These are phyloP conservation scores for Filosporella fistucella DNA, from an alignment of 495 filamentous ascomycete species.

Conservation along the genomic window DNA sequence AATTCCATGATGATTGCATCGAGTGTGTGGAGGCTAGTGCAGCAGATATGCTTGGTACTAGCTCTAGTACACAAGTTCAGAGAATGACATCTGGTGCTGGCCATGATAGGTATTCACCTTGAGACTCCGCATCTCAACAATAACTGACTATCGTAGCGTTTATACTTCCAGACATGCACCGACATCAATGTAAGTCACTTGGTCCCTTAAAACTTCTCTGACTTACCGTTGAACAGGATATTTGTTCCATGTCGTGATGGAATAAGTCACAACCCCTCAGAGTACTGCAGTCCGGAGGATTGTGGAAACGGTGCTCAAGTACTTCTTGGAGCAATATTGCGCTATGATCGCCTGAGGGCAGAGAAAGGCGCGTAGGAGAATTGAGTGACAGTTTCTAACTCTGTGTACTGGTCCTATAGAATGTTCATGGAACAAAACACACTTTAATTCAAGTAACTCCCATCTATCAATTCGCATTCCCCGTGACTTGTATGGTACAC, in stretches of 20 bases:
- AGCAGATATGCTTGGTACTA: conserved; percentile 40
- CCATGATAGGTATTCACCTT: conserved; percentile 19
- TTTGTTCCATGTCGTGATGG: conserved; percentile 45
- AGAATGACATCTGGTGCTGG: conserved; percentile 52
- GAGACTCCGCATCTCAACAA: neutral
- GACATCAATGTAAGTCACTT: conserved; percentile 34
- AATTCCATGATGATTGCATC: conserved; percentile 70
- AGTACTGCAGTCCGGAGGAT: conserved; percentile 42
- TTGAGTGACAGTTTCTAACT: too few species aligned
- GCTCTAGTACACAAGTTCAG: conserved; percentile 33
- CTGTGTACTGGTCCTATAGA: too few species aligned
- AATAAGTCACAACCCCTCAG: conserved; percentile 42
- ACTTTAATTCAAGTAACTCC: neutral
- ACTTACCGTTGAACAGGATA: conserved; percentile 27
- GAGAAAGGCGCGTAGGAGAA: conserved; percentile 14
- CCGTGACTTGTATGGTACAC: conserved; percentile 24
- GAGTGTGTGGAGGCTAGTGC: conserved; percentile 59
- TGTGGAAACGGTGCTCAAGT: conserved; percentile 26
- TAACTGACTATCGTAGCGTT: conserved; percentile 15
- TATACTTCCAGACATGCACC: conserved; percentile 27
- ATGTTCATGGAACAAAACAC: too few species aligned
- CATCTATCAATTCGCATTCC: conserved; percentile 20
- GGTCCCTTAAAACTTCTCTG: too few species aligned
- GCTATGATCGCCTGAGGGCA: conserved; percentile 23
- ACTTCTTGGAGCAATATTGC: conserved; percentile 20